A percentile compares a stretch with the other conserved stretches of the same genome.
Evolutionary conservation across 2,329 filamentous ascomycete species (phyloP).

Genomic region (Teratosphaeria destructans): DNA sequence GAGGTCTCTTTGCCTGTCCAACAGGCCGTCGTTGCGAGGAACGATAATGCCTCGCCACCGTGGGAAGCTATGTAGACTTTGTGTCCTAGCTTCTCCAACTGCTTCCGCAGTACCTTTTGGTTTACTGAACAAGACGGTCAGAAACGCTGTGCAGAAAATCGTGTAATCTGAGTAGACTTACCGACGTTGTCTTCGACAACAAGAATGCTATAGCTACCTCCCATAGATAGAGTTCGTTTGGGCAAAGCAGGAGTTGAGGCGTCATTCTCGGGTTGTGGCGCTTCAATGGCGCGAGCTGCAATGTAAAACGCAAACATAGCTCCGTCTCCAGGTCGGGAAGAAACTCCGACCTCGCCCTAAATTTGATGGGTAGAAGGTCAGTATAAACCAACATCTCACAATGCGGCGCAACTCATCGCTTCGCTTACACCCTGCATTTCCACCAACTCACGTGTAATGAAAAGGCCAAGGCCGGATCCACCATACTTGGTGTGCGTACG

Average conservation of each 20-base stretch:
- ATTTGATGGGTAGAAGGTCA: no score
- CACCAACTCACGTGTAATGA: constrained; percentile 65
- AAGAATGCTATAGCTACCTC: constrained; percentile 12
- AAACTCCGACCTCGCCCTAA: constrained; percentile 60
- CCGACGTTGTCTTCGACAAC: constrained; percentile 34
- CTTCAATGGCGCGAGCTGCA: constrained; percentile 49
- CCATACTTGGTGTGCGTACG: constrained; percentile 70
- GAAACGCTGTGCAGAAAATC: no score
- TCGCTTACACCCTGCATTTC: constrained; percentile 53
- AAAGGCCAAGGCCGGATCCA: constrained; percentile 65
- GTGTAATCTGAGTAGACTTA: no score
- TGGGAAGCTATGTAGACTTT: constrained; percentile 38
- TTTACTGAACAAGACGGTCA: constrained; percentile 22
- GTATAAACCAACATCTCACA: no score
- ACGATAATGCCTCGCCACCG: constrained; percentile 37
- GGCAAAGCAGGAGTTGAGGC: background rate
- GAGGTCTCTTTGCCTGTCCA: constrained; percentile 22
- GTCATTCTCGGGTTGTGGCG: constrained; percentile 6
- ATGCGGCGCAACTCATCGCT: no score
- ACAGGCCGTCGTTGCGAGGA: constrained; percentile 31
- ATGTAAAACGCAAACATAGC: constrained; percentile 71
- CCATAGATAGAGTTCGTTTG: background rate
- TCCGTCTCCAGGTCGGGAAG: constrained; percentile 54
- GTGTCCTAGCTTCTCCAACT: constrained; percentile 38
- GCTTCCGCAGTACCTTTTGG: constrained; percentile 39